These are phyloP conservation scores for Ophiostoma angusticollis DNA, from an alignment of 2,329 filamentous ascomycete genomes.

Conservation along the genomic window DNA sequence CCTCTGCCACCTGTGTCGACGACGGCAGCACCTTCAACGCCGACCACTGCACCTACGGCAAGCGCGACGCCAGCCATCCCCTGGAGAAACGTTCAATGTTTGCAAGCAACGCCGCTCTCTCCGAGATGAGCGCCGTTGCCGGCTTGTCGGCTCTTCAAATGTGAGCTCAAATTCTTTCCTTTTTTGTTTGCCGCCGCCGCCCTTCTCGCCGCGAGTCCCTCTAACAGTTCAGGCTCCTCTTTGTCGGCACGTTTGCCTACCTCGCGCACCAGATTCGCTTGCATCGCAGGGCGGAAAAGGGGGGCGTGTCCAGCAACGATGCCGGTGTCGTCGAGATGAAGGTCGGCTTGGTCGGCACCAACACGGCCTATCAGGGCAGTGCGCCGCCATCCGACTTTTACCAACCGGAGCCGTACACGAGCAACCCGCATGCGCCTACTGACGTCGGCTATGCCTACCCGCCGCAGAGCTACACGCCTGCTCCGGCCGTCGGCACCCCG, in stretches of 20 bases:
- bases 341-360: constrained; percentile 14
- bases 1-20: constrained; percentile 16
- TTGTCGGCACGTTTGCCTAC: constrained; percentile 32
- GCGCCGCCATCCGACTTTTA: too few species aligned
- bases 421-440: too few species aligned
- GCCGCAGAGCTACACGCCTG: too few species aligned
- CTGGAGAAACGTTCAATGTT: constrained; percentile 15
- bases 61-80: constrained; percentile 7
- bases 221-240: constrained; percentile 15
- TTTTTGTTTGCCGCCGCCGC: constrained; percentile 8
- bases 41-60: constrained; percentile 15
- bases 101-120: constrained; percentile 13
- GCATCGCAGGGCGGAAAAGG: constrained; percentile 15
- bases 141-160: constrained; percentile 20
- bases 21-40: constrained; percentile 18
- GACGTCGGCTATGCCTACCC: too few species aligned
- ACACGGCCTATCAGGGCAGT: too few species aligned
- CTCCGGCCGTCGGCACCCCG: too few species aligned
- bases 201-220: constrained; percentile 15
- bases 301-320: constrained; percentile 11
- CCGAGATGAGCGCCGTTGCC: constrained; percentile 19
- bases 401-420: too few species aligned
- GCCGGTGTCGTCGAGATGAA: constrained; percentile 20
- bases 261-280: constrained; percentile 22
- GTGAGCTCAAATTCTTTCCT: neutral